Evolutionary conservation across 2,329 filamentous ascomycete species (phyloP), one percentile per base, ranked within the genome.

Genomic region (Pseudocercospora musae): DNA sequence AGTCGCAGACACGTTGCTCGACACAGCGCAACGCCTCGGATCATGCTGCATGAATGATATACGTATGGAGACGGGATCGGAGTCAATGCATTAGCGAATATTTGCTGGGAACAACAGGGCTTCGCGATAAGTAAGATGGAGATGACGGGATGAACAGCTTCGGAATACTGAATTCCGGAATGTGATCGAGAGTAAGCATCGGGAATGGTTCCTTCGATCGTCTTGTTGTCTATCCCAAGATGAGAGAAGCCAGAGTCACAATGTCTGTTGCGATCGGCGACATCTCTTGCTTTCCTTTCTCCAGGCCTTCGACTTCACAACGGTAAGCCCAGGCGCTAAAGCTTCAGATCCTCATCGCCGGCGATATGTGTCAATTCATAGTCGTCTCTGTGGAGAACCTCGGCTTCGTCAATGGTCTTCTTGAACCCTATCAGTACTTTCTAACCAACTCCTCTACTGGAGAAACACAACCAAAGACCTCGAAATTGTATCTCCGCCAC

Each of bases 341-440:
- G 56, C 37, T 62, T 63, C 48, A 56, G 49, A 5, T 37, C 49
- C 18, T 37, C 25, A 50, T 63, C 50, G 1, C 66, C 64, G 31
- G 63, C 61, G 52, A 50, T 61, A 20, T 66, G 25, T 11, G 65
- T 64, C 60, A 69, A 54, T 58, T 65, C 60, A 48, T 66, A 72
- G 1, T 68, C 48, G 59, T 68, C 63, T 27, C 66, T 40, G 9
- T 68, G 59, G 44, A 71, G 65, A 4, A 59, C 58, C 52, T 65
- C 59, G 31, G 58, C 59, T 20, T 62, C 61, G 3, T 53, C 57
- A 8, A 69, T 37, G 23, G 69, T 65, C 63, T 71, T 71, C 66
- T 66, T 60, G 23, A 62, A 64, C 70, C 48, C 48, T 52, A 31
- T n/a, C 15, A 18, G 15, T 8, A 40, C 37, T 18, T 40, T 15